A percentile compares a stretch with the other conserved stretches of the same genome.
phyloP scores from a whole-genome alignment of 345 rosid genomes.

The Ricinus communis region DNA sequence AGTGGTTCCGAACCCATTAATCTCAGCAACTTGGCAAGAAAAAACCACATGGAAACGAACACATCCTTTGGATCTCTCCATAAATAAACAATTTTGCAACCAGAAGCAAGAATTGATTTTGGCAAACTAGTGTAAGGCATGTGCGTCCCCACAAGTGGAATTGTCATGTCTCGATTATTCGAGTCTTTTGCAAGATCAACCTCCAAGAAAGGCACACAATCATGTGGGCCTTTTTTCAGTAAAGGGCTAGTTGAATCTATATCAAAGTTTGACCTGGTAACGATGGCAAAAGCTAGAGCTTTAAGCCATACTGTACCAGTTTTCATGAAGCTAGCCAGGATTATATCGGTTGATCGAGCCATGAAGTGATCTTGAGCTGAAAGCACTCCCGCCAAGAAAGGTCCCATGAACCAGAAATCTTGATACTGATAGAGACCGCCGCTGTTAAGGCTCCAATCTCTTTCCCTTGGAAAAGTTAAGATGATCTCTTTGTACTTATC shows the following conservation, averaged over 20 bases:
- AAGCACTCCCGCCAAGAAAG: neutral
- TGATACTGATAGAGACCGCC: neutral
- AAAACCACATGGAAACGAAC: neutral
- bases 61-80: constrained; percentile 6
- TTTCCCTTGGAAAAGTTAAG: neutral
- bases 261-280: neutral
- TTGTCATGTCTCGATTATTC: neutral
- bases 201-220: neutral
- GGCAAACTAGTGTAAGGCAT: neutral
- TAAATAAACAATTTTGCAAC: neutral
- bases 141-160: neutral
- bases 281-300: constrained; percentile 12
- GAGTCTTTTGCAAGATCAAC: neutral
- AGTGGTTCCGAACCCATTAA: neutral
- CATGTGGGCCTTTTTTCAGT: constrained; percentile 6
- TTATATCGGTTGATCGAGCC: neutral
- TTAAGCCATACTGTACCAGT: constrained; percentile 25
- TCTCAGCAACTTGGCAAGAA: neutral
- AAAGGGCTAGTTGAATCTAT: neutral
- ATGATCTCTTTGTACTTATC: neutral
- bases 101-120: neutral
- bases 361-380: constrained; percentile 12
- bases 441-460: neutral
- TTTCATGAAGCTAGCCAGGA: constrained; percentile 4
- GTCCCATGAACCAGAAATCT: constrained; percentile 5